These are phyloP conservation scores for Lachnum nothofagi DNA, from an alignment of 2,329 filamentous ascomycete genomes.

Conservation along the genomic window DNA sequence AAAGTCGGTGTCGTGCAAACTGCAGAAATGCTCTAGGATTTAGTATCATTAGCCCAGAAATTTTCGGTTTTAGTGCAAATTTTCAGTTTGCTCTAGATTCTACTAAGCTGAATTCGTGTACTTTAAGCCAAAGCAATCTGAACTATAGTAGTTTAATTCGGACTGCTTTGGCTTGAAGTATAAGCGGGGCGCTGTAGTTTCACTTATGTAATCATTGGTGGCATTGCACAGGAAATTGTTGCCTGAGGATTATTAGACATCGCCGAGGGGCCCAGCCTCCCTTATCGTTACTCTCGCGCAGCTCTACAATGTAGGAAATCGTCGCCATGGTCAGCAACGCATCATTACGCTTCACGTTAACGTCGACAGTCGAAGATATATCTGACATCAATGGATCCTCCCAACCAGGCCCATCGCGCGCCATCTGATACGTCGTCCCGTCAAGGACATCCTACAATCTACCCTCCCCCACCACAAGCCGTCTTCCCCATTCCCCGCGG, in stretches of 20 bases:
- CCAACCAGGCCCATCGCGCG: slow-evolving; percentile 9
- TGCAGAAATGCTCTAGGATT: no score
- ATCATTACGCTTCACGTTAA: slow-evolving; percentile 15
- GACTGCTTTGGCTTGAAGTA: no score
- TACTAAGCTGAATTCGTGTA: no score
- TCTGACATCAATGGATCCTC: slow-evolving; percentile 14
- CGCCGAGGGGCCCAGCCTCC: slow-evolving; percentile 2
- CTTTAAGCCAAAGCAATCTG: no score
- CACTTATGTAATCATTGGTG: background rate
- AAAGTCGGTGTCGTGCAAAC: no score
- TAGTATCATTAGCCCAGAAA: no score
- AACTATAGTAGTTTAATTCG: no score
- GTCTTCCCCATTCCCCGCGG: slow-evolving; percentile 6
- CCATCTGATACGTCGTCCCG: slow-evolving; percentile 17
- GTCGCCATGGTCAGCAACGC: slow-evolving; percentile 9
- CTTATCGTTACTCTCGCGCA: slow-evolving; percentile 8
- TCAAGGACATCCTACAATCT: slow-evolving; percentile 13
- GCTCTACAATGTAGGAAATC: slow-evolving; percentile 8
- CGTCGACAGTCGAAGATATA: slow-evolving; percentile 15
- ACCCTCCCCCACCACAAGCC: slow-evolving; percentile 14
- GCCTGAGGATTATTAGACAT: slow-evolving; percentile 8
- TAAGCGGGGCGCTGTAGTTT: no score
- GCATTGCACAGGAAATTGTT: background rate
- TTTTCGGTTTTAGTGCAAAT: no score
- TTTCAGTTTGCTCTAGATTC: no score